These are phyloP conservation scores for Neobulgaria alba DNA, from an alignment of 2,329 filamentous ascomycete species.

Conservation along the genomic window DNA sequence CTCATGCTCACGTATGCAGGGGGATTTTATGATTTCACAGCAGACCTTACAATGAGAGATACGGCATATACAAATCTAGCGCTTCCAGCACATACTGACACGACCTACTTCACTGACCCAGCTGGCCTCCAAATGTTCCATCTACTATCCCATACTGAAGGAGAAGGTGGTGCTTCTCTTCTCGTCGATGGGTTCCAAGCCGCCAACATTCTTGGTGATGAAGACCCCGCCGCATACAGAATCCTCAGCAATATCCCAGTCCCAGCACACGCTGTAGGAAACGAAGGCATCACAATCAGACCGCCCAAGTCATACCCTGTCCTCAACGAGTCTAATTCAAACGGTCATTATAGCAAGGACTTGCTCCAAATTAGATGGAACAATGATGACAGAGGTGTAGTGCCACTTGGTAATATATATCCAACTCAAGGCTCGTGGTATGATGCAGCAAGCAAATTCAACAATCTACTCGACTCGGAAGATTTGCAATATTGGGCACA, in stretches of 20 bases:
- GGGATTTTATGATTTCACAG: constrained; percentile 78
- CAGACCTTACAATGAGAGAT: constrained; percentile 79
- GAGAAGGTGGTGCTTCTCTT: constrained; percentile 64
- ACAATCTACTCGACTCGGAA: constrained; percentile 55
- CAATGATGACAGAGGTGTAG: constrained; percentile 72
- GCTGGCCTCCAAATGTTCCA: constrained; percentile 90
- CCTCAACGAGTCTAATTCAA: not conserved
- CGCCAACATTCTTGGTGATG: constrained; percentile 47
- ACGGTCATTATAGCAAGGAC: constrained; percentile 53
- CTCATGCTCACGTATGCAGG: constrained; percentile 31
- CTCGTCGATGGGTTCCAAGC: constrained; percentile 82
- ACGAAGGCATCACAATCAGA: constrained; percentile 71
- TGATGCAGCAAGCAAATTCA: constrained; percentile 65
- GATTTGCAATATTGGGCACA: constrained; percentile 72
- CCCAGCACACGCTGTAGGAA: constrained; percentile 79
- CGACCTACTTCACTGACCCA: constrained; percentile 90
- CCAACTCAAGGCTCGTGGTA: constrained; percentile 54
- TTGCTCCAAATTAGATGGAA: constrained; percentile 80
- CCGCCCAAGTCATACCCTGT: constrained; percentile 65
- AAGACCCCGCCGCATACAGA: constrained; percentile 48
- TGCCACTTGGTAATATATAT: constrained; percentile 3
- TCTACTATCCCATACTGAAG: constrained; percentile 67
- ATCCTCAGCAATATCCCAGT: constrained; percentile 49
- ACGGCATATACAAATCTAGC: constrained; percentile 85
- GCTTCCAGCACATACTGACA: constrained; percentile 84